Conservation (phyloP, 2,329 filamentous ascomycete genomes). For the Tolypocladium inflatum region DNA sequence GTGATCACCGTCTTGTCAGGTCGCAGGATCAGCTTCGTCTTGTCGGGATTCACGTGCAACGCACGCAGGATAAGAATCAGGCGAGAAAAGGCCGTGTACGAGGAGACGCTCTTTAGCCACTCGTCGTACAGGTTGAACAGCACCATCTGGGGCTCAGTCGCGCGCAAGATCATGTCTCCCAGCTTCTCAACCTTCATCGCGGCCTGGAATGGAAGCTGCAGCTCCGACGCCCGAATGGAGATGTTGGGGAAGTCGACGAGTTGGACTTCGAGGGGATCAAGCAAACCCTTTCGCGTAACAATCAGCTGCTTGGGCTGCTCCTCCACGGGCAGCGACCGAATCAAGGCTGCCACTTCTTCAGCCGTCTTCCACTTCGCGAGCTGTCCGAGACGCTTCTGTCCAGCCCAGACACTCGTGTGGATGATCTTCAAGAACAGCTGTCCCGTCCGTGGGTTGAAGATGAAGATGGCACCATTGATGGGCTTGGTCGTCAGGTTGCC, state of each 20-base stretch:
- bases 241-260: slow-evolving; percentile 98
- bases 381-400: slow-evolving; percentile 97
- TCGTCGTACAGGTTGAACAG: slow-evolving; percentile 98
- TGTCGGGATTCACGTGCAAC: slow-evolving; percentile 94
- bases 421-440: slow-evolving; percentile 99
- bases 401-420: slow-evolving; percentile 97
- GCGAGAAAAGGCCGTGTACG: slow-evolving; percentile 96
- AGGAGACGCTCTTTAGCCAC: slow-evolving; percentile 97
- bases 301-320: slow-evolving; percentile 99
- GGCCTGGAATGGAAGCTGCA: slow-evolving; percentile 96
- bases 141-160: slow-evolving; percentile 99
- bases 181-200: slow-evolving; percentile 99
- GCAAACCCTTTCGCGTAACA: slow-evolving; percentile 90
- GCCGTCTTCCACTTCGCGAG: slow-evolving; percentile 99
- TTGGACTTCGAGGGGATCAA: slow-evolving; percentile 96
- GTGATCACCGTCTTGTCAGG: slow-evolving; percentile 98
- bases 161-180: slow-evolving; percentile 95
- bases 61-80: slow-evolving; percentile 88
- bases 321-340: slow-evolving; percentile 89
- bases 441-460: slow-evolving; percentile 97
- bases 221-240: slow-evolving; percentile 90
- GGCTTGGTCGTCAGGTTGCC: slow-evolving; percentile 98
- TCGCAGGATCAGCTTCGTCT: slow-evolving; percentile 89
- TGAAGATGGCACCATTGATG: slow-evolving; percentile 99
- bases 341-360: slow-evolving; percentile 96